Percentiles rank a stretch among this genome's conserved stretches.
phyloP scores from a whole-genome alignment of 257 asterid species.

The Nicotiana attenuata region DNA sequence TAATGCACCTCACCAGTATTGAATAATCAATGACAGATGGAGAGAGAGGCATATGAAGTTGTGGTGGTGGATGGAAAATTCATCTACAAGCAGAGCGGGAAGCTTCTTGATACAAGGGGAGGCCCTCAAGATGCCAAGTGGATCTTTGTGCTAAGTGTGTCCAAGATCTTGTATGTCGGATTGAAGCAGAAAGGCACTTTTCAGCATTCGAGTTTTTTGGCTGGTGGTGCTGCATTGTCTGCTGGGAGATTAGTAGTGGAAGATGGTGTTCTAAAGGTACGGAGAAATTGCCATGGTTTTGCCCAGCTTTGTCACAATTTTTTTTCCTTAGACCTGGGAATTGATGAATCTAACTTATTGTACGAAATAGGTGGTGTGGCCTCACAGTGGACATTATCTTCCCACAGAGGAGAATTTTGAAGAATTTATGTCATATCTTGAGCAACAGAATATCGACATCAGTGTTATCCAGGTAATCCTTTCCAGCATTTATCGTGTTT shows the following conservation, averaged over 20 bases:
- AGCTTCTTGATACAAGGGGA: slow-evolving; percentile 52
- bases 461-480: slow-evolving; percentile 50
- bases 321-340: neutral
- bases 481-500: neutral
- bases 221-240: slow-evolving; percentile 82
- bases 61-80: slow-evolving; percentile 46
- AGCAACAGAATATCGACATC: slow-evolving; percentile 47
- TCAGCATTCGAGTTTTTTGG: slow-evolving; percentile 91
- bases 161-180: slow-evolving; percentile 56
- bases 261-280: slow-evolving; percentile 70
- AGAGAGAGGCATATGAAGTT: slow-evolving; percentile 60
- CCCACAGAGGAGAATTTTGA: slow-evolving; percentile 87
- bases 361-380: slow-evolving; percentile 67
- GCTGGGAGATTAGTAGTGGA: slow-evolving; percentile 78
- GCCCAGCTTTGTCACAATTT: neutral
- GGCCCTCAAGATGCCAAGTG: slow-evolving; percentile 67
- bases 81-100: slow-evolving; percentile 44
- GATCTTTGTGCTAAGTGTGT: slow-evolving; percentile 77
- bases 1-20: neutral
- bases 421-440: slow-evolving; percentile 62
- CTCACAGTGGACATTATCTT: slow-evolving; percentile 93
- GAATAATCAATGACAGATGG: slow-evolving; percentile 34
- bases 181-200: slow-evolving; percentile 68
- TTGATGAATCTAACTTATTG: neutral
- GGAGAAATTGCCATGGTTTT: neutral